Evolutionary conservation across 2,329 filamentous ascomycete species (phyloP).

Genomic region (Magnaporthiopsis poae): DNA sequence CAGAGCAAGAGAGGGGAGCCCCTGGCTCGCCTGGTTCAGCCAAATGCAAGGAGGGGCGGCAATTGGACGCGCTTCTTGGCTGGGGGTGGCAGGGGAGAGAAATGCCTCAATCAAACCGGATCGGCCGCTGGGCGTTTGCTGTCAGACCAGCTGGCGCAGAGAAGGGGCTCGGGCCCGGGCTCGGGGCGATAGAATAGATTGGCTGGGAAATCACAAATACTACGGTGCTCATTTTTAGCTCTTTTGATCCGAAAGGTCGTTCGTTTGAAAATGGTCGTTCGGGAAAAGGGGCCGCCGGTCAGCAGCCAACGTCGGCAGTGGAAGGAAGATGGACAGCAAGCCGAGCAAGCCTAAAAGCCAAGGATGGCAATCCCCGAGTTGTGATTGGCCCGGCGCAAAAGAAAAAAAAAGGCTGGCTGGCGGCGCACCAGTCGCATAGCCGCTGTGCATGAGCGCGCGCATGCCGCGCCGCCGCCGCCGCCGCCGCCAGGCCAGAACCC

Average conservation of each 20-base stretch:
- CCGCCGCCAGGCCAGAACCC: not conserved
- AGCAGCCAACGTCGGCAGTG: not conserved
- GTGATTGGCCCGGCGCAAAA: conserved; percentile 4
- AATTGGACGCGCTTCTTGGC: not conserved
- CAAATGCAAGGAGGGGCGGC: not conserved
- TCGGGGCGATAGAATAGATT: not conserved
- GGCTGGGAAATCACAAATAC: not conserved
- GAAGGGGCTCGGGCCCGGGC: too few relatives aligned
- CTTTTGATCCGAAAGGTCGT: not conserved
- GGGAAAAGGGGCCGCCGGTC: not conserved
- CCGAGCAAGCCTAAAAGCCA: not conserved
- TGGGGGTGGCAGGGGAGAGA: not conserved
- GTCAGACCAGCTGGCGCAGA: too few relatives aligned
- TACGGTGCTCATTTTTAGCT: not conserved
- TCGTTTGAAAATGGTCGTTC: not conserved
- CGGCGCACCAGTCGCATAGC: conserved; percentile 8
- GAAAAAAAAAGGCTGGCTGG: not conserved
- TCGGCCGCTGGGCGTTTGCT: too few relatives aligned
- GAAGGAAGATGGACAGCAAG: too few relatives aligned
- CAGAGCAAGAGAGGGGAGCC: too few relatives aligned
- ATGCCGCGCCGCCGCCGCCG: not conserved
- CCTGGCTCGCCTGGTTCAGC: not conserved
- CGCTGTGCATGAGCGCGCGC: conserved; percentile 9
- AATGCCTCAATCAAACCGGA: not conserved
- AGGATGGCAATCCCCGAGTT: not conserved